Conservation (phyloP, 257 asterid genomes). For the Salvia rosmarinus region DNA sequence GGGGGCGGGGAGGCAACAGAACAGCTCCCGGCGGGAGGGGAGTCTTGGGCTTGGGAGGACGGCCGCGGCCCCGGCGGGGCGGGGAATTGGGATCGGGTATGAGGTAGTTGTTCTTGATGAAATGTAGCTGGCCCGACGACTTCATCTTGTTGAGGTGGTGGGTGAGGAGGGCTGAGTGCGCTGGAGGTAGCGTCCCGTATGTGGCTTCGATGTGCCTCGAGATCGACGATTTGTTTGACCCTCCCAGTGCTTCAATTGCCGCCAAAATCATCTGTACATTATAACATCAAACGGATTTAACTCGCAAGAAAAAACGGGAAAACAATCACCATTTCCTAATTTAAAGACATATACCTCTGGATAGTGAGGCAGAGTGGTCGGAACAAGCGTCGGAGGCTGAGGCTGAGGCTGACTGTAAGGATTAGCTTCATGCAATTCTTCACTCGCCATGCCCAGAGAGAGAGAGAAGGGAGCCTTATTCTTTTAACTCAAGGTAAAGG, state of each 20-base stretch:
- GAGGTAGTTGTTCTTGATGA: constrained; percentile 68
- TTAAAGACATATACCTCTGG: constrained; percentile 56
- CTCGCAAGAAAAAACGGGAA: too few species aligned
- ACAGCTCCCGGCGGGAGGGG: constrained; percentile 40
- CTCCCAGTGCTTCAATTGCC: constrained; percentile 61
- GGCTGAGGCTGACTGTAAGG: constrained; percentile 19
- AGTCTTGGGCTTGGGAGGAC: constrained; percentile 76
- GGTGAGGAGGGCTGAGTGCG: constrained; percentile 55
- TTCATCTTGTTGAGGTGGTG: constrained; percentile 76
- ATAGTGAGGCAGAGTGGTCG: constrained; percentile 51
- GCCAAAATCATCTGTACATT: constrained; percentile 49
- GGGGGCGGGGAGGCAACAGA: constrained; percentile 57
- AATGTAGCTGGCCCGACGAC: constrained; percentile 56
- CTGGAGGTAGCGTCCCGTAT: constrained; percentile 56
- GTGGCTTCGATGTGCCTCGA: constrained; percentile 66
- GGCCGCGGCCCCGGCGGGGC: constrained; percentile 85
- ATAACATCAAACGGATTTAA: too few species aligned
- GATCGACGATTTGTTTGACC: constrained; percentile 65
- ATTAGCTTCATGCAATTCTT: constrained; percentile 35
- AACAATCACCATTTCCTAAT: background rate
- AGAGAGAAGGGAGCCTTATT: background rate
- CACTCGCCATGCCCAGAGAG: constrained; percentile 46
- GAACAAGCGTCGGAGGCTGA: constrained; percentile 38
- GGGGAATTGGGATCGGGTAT: constrained; percentile 66
- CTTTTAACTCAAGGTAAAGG: too few species aligned